phyloP scores from a whole-genome alignment of 2,329 filamentous ascomycete species.

The Exophiala phaeomuriformis region DNA sequence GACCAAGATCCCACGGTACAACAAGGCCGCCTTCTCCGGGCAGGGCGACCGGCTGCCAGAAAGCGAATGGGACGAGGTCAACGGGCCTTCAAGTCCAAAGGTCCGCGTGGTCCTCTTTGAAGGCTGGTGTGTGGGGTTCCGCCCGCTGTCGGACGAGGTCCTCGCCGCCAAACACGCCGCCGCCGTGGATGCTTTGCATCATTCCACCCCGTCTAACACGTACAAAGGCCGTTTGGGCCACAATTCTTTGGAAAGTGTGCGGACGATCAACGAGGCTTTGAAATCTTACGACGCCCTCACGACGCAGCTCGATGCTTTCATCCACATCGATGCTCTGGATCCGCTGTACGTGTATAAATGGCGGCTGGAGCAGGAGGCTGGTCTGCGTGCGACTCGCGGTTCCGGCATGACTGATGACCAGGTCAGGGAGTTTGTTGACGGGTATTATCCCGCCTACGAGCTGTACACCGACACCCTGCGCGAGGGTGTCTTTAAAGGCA shows the following conservation, averaged over 20 bases:
- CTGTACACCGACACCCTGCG: slow-evolving; percentile 57
- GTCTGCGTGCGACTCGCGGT: slow-evolving; percentile 58
- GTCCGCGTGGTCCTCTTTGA: slow-evolving; percentile 70
- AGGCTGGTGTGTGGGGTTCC: slow-evolving; percentile 87
- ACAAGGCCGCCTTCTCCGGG: slow-evolving; percentile 71
- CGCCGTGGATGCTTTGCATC: slow-evolving; percentile 41
- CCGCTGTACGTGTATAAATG: slow-evolving; percentile 72
- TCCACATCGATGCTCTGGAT: slow-evolving; percentile 66
- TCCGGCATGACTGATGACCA: slow-evolving; percentile 76
- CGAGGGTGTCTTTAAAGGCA: slow-evolving; percentile 47
- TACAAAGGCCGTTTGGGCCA: slow-evolving; percentile 48
- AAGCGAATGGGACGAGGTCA: slow-evolving; percentile 53
- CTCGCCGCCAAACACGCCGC: slow-evolving; percentile 49
- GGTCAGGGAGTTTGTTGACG: slow-evolving; percentile 67
- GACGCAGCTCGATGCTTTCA: slow-evolving; percentile 53
- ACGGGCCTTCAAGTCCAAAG: slow-evolving; percentile 31
- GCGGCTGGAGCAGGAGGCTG: slow-evolving; percentile 72
- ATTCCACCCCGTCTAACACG: slow-evolving; percentile 28
- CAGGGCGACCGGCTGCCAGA: slow-evolving; percentile 66
- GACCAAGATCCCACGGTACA: slow-evolving; percentile 65
- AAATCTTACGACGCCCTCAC: slow-evolving; percentile 54
- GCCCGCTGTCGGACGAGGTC: slow-evolving; percentile 51
- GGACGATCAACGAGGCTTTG: slow-evolving; percentile 54
- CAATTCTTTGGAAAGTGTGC: slow-evolving; percentile 50
- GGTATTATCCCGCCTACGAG: slow-evolving; percentile 67